Evolutionary conservation across 2,329 filamentous ascomycete genomes (phyloP).

Genomic region (Alternaria dauci): DNA sequence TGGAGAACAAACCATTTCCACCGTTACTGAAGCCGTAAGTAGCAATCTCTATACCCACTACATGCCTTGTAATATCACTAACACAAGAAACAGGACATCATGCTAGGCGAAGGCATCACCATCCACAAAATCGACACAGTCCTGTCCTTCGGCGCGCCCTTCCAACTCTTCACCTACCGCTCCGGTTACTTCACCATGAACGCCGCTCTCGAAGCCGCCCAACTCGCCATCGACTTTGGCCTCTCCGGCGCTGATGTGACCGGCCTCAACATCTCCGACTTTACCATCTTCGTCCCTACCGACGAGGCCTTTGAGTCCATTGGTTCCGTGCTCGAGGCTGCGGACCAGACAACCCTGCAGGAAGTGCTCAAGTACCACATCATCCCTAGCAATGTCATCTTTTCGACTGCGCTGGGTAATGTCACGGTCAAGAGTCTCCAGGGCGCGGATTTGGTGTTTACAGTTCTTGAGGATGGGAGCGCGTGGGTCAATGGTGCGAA

Average conservation of each 20-base stretch:
- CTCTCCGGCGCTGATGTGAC: slow-evolving; percentile 18
- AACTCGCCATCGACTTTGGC: slow-evolving; percentile 34
- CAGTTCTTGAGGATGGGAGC: slow-evolving; percentile 34
- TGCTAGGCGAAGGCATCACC: slow-evolving; percentile 36
- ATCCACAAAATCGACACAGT: slow-evolving; percentile 41
- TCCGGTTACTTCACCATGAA: slow-evolving; percentile 38
- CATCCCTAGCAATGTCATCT: slow-evolving; percentile 38
- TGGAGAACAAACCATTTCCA: slow-evolving; percentile 60
- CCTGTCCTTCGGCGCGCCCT: slow-evolving; percentile 35
- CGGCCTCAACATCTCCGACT: slow-evolving; percentile 61
- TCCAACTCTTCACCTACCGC: slow-evolving; percentile 40
- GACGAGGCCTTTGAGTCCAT: slow-evolving; percentile 76
- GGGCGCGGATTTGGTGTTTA: slow-evolving; percentile 33
- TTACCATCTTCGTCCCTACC: slow-evolving; percentile 81
- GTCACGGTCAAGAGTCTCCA: slow-evolving; percentile 34
- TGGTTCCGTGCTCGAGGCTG: slow-evolving; percentile 32
- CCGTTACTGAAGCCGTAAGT: slow-evolving; percentile 58
- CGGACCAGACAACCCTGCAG: slow-evolving; percentile 29
- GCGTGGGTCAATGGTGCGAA: slow-evolving; percentile 37
- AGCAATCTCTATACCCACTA: not conserved
- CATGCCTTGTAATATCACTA: not conserved
- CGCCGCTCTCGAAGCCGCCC: slow-evolving; percentile 18
- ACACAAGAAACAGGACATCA: slow-evolving; percentile 29
- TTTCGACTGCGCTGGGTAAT: slow-evolving; percentile 36
- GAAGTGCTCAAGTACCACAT: slow-evolving; percentile 39